Conservation (phyloP, 495 filamentous ascomycete genomes). For the Tricharina praecox region DNA sequence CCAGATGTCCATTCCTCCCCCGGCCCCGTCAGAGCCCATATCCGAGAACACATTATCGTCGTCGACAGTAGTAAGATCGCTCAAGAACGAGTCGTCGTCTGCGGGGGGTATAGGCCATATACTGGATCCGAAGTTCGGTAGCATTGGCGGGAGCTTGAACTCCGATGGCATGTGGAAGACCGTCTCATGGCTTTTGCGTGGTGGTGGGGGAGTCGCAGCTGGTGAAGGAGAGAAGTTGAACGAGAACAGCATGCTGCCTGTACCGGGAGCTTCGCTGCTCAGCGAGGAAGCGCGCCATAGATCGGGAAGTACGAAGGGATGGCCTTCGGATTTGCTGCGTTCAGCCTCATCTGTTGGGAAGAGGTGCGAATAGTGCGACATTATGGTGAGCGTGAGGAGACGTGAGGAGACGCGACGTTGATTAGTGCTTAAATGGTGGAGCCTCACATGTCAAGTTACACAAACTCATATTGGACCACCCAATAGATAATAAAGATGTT, state of each 20-base stretch:
- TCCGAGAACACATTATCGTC: not conserved
- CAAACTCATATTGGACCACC: too few species aligned
- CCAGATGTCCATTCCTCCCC: slow-evolving; percentile 54
- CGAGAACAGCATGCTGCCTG: slow-evolving; percentile 15
- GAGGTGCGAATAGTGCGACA: not conserved
- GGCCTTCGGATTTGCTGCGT: slow-evolving; percentile 18
- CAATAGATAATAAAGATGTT: too few species aligned
- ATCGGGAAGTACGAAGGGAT: slow-evolving; percentile 57
- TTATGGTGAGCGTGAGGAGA: not conserved
- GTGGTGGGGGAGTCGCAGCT: not conserved
- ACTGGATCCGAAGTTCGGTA: slow-evolving; percentile 1
- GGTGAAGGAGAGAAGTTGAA: not conserved
- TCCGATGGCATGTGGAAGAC: slow-evolving; percentile 9
- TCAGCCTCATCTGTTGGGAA: not conserved
- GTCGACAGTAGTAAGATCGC: not conserved
- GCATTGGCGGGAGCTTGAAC: not conserved
- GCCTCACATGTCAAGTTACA: too few species aligned
- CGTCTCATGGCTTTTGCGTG: not conserved
- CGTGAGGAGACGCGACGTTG: not conserved
- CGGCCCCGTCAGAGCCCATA: not conserved
- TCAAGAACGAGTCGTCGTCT: not conserved
- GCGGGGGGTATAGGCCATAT: not conserved
- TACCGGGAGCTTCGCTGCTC: slow-evolving; percentile 10
- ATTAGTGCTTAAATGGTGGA: too few species aligned
- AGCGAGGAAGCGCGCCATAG: slow-evolving; percentile 41